A percentile compares a stretch with the other conserved stretches of the same genome.
Conservation (phyloP, 2,329 filamentous ascomycete genomes). For the Nemania abortiva region DNA sequence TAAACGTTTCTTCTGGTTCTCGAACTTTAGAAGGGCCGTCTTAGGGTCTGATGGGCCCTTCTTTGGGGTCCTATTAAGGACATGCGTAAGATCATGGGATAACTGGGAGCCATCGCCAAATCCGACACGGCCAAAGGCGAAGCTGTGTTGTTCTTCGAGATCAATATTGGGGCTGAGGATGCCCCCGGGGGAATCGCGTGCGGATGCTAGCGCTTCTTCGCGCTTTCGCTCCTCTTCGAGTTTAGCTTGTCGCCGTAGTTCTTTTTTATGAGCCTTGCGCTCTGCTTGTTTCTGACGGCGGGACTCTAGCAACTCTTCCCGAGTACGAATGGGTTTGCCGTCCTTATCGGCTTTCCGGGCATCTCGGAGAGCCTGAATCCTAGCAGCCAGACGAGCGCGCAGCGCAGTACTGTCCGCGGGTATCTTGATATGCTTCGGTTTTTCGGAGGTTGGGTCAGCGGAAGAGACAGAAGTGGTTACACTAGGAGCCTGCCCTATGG, state of each 20-base stretch:
- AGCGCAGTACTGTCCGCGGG: slow-evolving; percentile 80
- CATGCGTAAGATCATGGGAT: slow-evolving; percentile 73
- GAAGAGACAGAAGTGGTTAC: slow-evolving; percentile 78
- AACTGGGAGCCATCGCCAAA: slow-evolving; percentile 88
- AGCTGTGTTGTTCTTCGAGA: slow-evolving; percentile 70
- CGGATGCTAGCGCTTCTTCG: slow-evolving; percentile 70
- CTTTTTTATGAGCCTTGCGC: slow-evolving; percentile 89
- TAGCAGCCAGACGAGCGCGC: slow-evolving; percentile 81
- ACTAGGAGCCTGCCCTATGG: slow-evolving; percentile 63
- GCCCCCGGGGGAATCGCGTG: slow-evolving; percentile 69
- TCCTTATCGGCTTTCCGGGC: slow-evolving; percentile 90
- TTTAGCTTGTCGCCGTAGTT: slow-evolving; percentile 80
- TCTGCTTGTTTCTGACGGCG: slow-evolving; percentile 88
- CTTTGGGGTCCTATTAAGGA: slow-evolving; percentile 76
- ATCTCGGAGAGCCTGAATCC: slow-evolving; percentile 86
- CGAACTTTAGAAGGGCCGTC: slow-evolving; percentile 83
- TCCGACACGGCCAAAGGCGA: slow-evolving; percentile 90
- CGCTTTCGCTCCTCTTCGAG: slow-evolving; percentile 79
- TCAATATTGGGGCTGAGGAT: slow-evolving; percentile 69
- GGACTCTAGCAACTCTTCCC: slow-evolving; percentile 92
- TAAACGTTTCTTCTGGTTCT: slow-evolving; percentile 87
- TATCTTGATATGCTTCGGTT: slow-evolving; percentile 74
- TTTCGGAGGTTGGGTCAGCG: slow-evolving; percentile 68
- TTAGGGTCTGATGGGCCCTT: slow-evolving; percentile 88
- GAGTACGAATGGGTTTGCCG: slow-evolving; percentile 83